Evolutionary conservation across 108 stramenopile genomes (phyloP), one percentile per base, ranked within the genome.

Genomic region (Cyclotella cryptica): DNA sequence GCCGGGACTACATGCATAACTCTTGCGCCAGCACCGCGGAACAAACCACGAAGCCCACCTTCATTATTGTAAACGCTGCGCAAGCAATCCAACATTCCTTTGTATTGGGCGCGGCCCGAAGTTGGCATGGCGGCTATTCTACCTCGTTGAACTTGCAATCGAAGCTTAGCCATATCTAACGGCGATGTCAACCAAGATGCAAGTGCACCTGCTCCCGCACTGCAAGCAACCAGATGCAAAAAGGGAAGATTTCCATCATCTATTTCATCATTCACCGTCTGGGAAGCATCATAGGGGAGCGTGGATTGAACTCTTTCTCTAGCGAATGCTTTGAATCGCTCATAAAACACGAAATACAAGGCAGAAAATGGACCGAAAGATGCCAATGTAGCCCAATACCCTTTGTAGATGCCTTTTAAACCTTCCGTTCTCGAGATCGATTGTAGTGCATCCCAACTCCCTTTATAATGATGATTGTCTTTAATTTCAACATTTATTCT

Each of bases 331-430:
- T 97, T 98, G 66, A 91, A 83, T 65, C 85, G 71, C 77, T 99
- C 99, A 85, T 98, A 99, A 47, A 96, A 90, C 39, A 90, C 80
- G 86, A 99, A 99, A 74, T 98, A 98, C 35, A 98, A 55, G 12
- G 96, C 97, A n/a, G 96, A 96, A 81, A 96, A 99, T 14, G 98
- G 94, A 21, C 98, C 99, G 77, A 97, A 99, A 14, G 96, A 97
- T 35, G 84, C 72, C 52, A 99, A 71, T 10, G 99, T 99, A 8
- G 98, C 98, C 11, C 80, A 86, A 79, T 98, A 98, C 11, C 97
- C 97, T 70, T 87, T 89, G 85, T 99, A 99, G 8, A 98, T 81
- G 13, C 98, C 99, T 6, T 69, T 18, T 17, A 97, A 27, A 2
- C 98, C 98, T 80, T 98, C 99, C 0, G 69, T 74, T 67, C 68